These are phyloP conservation scores for Cryphonectria nitschkei DNA, from an alignment of 2,329 filamentous ascomycete genomes.

Conservation along the genomic window DNA sequence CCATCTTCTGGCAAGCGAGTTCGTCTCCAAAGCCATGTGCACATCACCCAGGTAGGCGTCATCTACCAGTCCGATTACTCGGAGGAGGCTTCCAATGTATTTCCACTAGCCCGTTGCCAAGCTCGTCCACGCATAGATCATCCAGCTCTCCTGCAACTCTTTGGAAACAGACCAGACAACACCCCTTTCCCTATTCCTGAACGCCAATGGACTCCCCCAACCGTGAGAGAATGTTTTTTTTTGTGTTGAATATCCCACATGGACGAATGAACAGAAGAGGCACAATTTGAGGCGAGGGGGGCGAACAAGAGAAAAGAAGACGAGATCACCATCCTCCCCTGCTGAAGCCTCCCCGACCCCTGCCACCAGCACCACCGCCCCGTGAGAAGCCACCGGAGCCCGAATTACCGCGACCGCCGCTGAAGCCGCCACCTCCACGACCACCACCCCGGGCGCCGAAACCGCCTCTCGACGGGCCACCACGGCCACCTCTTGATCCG, in stretches of 20 bases:
- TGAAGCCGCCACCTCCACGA: constrained; percentile 36
- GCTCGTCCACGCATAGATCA: constrained; percentile 2
- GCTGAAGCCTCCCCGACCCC: constrained; percentile 42
- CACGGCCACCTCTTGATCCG: constrained; percentile 32
- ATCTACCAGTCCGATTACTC: not conserved
- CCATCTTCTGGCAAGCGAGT: not conserved
- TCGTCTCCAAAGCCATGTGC: not conserved
- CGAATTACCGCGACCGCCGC: constrained; percentile 29
- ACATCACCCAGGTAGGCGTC: not conserved
- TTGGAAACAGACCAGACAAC: constrained; percentile 10
- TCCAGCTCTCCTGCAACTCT: constrained; percentile 14
- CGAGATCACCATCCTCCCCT: constrained; percentile 31
- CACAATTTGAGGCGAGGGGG: constrained; percentile 20
- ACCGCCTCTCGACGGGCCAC: constrained; percentile 36
- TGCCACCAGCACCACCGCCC: constrained; percentile 38
- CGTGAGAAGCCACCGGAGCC: constrained; percentile 33
- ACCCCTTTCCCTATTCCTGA: constrained; percentile 29
- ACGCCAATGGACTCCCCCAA: constrained; percentile 28
- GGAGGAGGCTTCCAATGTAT: not conserved
- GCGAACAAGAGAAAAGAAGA: too few relatives aligned
- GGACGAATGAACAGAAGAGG: constrained; percentile 14
- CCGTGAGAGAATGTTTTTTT: constrained; percentile 20
- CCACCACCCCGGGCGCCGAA: constrained; percentile 35
- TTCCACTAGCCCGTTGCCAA: not conserved
- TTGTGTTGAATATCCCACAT: constrained; percentile 24